Evolutionary conservation across 2,329 filamentous ascomycete genomes (phyloP).

Genomic region (Hypoxylon rubiginosum): DNA sequence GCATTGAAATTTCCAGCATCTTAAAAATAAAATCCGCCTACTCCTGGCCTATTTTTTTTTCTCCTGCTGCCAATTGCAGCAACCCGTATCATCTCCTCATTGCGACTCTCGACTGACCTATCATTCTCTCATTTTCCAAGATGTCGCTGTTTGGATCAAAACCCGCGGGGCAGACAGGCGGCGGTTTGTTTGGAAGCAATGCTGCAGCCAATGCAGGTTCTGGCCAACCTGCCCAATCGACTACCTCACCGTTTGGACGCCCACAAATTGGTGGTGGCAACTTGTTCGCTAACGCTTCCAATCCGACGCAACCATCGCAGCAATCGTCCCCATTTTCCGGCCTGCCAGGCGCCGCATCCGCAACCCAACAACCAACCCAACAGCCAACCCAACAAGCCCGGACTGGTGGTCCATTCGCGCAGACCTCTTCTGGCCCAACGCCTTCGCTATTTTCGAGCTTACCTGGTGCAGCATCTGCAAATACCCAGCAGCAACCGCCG

Average conservation of each 20-base stretch:
- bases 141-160: conserved; percentile 46
- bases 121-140: conserved; percentile 8
- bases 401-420: conserved; percentile 29
- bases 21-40: conserved; percentile 19
- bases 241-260: conserved; percentile 19
- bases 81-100: conserved; percentile 4
- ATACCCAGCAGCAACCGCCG: conserved; percentile 15
- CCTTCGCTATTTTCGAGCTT: conserved; percentile 33
- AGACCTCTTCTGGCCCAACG: conserved; percentile 2
- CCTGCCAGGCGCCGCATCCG: conserved; percentile 1
- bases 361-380: conserved; percentile 30
- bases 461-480: conserved; percentile 27
- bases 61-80: conserved; percentile 31
- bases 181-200: conserved; percentile 28
- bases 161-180: conserved; percentile 21
- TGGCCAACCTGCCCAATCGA: conserved; percentile 18
- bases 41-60: conserved; percentile 17
- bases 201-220: conserved; percentile 24
- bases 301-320: neutral
- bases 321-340: neutral
- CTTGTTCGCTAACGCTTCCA: conserved; percentile 24
- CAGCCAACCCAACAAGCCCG: no score
- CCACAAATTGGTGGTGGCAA: conserved; percentile 21
- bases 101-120: neutral
- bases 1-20: conserved; percentile 41